phyloP scores from a whole-genome alignment of 2,329 filamentous ascomycete species.

The Thielaviopsis populi region DNA sequence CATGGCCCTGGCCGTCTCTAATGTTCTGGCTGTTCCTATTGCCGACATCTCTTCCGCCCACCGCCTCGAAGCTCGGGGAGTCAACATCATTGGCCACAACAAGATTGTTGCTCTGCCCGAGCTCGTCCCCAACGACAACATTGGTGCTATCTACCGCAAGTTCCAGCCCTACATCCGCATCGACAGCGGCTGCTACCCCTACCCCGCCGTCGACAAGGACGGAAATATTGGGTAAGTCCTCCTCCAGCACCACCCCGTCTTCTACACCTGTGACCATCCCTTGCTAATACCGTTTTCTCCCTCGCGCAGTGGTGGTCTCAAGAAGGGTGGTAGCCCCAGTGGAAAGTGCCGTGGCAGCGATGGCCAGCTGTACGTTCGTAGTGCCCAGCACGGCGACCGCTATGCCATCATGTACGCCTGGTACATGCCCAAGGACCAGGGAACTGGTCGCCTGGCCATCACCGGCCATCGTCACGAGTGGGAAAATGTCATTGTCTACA shows the following conservation, averaged over 20 bases:
- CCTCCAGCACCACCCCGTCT: not conserved
- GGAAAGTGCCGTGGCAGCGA: conserved; percentile 24
- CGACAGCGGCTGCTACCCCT: conserved; percentile 46
- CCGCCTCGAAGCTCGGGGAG: conserved; percentile 20
- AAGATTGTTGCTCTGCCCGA: conserved; percentile 24
- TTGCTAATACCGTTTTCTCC: not conserved
- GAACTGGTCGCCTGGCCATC: conserved; percentile 20
- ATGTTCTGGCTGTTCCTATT: conserved; percentile 1
- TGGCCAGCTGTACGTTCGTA: conserved; percentile 28
- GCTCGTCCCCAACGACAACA: conserved; percentile 22
- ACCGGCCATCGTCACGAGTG: conserved; percentile 29
- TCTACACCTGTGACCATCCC: not conserved
- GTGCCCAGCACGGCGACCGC: conserved; percentile 21
- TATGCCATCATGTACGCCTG: conserved; percentile 30
- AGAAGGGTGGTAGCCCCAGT: conserved; percentile 22
- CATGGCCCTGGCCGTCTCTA: conserved; percentile 5
- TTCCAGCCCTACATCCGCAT: conserved; percentile 25
- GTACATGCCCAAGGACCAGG: conserved; percentile 34
- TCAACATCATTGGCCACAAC: conserved; percentile 22
- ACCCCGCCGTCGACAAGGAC: conserved; percentile 42
- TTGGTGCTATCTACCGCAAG: conserved; percentile 23
- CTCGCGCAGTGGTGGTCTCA: conserved; percentile 24
- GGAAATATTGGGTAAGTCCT: conserved; percentile 41
- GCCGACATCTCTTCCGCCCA: conserved; percentile 17
- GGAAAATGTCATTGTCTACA: conserved; percentile 26